Evolutionary conservation across 2,329 filamentous ascomycete genomes (phyloP).

Genomic region (Trichoderma polysporum): DNA sequence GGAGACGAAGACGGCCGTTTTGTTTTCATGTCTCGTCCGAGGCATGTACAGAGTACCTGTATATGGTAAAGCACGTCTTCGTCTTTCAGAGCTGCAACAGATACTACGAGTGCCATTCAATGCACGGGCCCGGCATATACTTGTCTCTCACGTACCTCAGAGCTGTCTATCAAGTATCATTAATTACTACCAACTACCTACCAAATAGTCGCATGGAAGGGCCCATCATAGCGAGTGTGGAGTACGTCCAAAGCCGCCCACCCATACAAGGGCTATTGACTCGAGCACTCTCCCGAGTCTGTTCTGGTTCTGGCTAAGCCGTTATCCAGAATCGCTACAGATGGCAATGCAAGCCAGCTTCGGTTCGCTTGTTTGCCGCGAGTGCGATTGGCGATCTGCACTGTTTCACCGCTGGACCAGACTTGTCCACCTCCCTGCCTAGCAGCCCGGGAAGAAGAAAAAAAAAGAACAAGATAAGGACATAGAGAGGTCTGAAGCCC

Average conservation of each 20-base stretch:
- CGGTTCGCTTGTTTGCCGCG: slow-evolving; percentile 16
- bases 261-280: slow-evolving; percentile 5
- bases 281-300: neutral
- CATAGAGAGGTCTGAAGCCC: neutral
- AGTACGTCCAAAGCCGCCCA: neutral
- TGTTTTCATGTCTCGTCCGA: slow-evolving; percentile 3
- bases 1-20: slow-evolving; percentile 7
- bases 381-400: slow-evolving; percentile 19
- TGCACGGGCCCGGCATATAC: neutral
- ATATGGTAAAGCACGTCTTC: neutral
- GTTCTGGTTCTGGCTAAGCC: neutral
- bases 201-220: neutral
- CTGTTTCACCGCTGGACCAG: slow-evolving; percentile 15
- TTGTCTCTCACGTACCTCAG: neutral
- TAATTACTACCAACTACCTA: neutral
- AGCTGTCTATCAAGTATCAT: neutral
- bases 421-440: neutral
- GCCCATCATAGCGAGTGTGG: neutral
- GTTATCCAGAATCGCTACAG: neutral
- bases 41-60: neutral
- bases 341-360: slow-evolving; percentile 17
- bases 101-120: too few species aligned
- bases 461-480: neutral
- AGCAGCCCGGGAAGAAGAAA: neutral
- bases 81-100: neutral